Evolutionary conservation across 2,329 filamentous ascomycete genomes (phyloP), one percentile per base, ranked within the genome.

Genomic region (Epicoccum nigrum): DNA sequence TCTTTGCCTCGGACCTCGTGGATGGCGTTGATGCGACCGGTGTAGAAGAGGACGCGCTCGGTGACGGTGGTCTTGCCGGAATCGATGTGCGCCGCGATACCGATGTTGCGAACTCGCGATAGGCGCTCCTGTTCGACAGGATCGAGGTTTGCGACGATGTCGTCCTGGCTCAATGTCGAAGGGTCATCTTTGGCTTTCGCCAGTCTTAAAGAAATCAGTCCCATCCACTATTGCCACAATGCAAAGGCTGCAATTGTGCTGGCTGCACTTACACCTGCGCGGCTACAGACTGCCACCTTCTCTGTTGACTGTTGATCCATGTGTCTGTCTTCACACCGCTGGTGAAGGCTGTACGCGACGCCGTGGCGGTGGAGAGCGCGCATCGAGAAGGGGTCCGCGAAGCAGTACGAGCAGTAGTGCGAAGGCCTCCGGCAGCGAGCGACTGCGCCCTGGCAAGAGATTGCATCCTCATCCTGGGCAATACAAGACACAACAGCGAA

Each of bases 1-100:
- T 99, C 94, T 71, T 93, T 92, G 53, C 92, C 92, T 69, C 94
- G 86, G 34, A 99, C 94, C 77, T 99, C 94, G 79, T 99, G 94
- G 68, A 99, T 97, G 25, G 90, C 84, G 73, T 95, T 95, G 77
- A 97, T 97, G 71, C 94, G 88, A 60, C 94, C 94, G 47, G 94
- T 97, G 76, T 99, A 99, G 83, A 92, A 99, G 50, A 99, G 87
- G 35, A 99, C 92, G 74, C 94, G 89, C 78, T 99, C 94, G 49
- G 92, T 97, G 56, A 86, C 90, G 30, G 94, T 99, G 28, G 94
- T 99, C 79, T 99, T 99, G 67, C 94, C 94, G 70, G 91, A 96
- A 79, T 99, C 94, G 73, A 99, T 99, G 74, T 99, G 94, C 61
- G 94, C 94, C 68, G 94, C 94, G 79, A 99, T 99, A 77, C 94